Evolutionary conservation across 768 basidiomycete species (phyloP), one percentile per base, ranked within the genome.

Genomic region (Mycena metata): DNA sequence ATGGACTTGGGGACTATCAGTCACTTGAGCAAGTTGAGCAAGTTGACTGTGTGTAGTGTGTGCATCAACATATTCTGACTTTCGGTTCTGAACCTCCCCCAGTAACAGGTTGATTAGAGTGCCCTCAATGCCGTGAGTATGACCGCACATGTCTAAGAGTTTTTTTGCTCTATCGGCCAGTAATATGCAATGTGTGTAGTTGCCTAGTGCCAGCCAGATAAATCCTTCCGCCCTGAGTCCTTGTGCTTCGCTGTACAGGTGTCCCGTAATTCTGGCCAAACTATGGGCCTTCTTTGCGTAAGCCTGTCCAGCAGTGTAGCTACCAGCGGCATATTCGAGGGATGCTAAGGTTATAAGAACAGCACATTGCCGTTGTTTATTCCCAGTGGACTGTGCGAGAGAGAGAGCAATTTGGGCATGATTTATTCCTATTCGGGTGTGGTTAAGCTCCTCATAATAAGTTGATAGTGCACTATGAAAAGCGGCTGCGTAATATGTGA

Each of bases 21-120:
- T 46, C 8, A 6, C 45, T n/a, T n/a, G n/a, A n/a, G n/a, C n/a
- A n/a, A n/a, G n/a, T 19, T 46, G 45, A 46, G 21, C 17, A 46
- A 46, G 17, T 4, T 46, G 45, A 16, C 8, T 46, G 17, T 46
- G 12, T 16, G 8, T 46, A 19, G 17, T 19, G 45, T n/a, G 45
- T 46, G 45, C 45, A 8, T 46, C 45, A 13, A 46, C 45, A 46
- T 46, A 46, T 46, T 46, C 45, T 46, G 45, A 46, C 21, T 46
- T 46, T 8, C 9, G 21, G 8, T 19, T 13, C 12, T 1, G 45
- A 19, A 9, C n/a, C n/a, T n/a, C n/a, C n/a, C n/a, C n/a, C n/a
- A n/a, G n/a, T n/a, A n/a, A n/a, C n/a, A n/a, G n/a, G n/a, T n/a
- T n/a, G n/a, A n/a, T n/a, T n/a, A n/a, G n/a, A n/a, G n/a, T n/a